A percentile compares a stretch with the other conserved stretches of the same genome.
Conservation (phyloP, 495 filamentous ascomycete species). For the Geopyxis carbonaria region DNA sequence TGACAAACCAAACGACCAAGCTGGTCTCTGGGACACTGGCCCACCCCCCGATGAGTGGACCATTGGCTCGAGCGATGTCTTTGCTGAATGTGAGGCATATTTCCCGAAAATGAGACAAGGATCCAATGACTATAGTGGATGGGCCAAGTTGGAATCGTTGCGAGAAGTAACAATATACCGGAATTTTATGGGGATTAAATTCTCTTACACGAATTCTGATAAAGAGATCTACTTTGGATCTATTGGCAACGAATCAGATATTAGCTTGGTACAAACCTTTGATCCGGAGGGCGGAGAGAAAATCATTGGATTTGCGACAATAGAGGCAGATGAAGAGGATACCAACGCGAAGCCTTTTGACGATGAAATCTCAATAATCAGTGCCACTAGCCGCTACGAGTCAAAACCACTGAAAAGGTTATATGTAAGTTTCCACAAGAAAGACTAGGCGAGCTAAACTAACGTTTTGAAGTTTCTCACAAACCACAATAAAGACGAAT, state of each 20-base stretch:
- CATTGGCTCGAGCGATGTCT: conserved; percentile 8
- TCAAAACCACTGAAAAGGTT: background rate
- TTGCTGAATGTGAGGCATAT: background rate
- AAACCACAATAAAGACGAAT: conserved; percentile 11
- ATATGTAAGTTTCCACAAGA: conserved; percentile 1
- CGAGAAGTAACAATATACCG: conserved; percentile 15
- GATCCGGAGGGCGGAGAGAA: conserved; percentile 13
- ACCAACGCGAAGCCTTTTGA: conserved; percentile 1
- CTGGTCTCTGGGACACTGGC: conserved; percentile 17
- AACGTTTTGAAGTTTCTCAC: conserved; percentile 16
- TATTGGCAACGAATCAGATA: conserved; percentile 7
- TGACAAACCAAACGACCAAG: conserved; percentile 13
- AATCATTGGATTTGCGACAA: conserved; percentile 14
- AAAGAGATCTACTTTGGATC: conserved; percentile 17
- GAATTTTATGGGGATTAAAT: conserved; percentile 21
- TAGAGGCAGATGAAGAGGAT: background rate
- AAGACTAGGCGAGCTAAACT: background rate
- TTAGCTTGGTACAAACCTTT: conserved; percentile 13
- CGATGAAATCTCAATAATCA: background rate
- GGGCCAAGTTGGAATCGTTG: conserved; percentile 12
- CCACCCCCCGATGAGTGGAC: conserved; percentile 16
- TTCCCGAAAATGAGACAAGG: background rate
- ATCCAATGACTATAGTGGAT: conserved; percentile 13
- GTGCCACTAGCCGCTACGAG: conserved; percentile 3
- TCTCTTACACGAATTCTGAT: conserved; percentile 8